phyloP scores from a whole-genome alignment of 176 grass and related monocot species.

The Otatea glauca region DNA sequence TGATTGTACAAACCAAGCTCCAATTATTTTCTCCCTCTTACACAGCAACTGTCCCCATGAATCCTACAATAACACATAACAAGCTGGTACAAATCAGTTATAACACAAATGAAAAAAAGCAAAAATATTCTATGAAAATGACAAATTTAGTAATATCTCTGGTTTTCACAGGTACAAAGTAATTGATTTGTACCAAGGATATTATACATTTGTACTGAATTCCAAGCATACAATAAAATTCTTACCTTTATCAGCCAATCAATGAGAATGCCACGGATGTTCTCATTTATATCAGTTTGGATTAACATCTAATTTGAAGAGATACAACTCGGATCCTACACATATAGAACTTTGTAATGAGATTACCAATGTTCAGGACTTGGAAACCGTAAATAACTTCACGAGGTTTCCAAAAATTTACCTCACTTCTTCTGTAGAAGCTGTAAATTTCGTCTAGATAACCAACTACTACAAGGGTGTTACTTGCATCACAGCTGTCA shows the following conservation, averaged over 20 bases:
- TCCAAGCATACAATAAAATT: neutral
- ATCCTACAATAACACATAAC: no score
- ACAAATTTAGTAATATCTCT: no score
- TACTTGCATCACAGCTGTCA: slow-evolving; percentile 64
- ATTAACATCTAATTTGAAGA: slow-evolving; percentile 70
- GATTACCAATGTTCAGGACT: neutral
- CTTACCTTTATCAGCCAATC: no score
- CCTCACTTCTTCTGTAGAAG: slow-evolving; percentile 73
- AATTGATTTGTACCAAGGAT: neutral
- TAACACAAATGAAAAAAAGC: no score
- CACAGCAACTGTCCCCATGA: no score
- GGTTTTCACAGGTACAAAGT: no score
- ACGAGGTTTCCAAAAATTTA: slow-evolving; percentile 24
- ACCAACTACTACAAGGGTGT: slow-evolving; percentile 79
- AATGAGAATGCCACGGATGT: slow-evolving; percentile 88
- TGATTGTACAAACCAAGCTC: no score
- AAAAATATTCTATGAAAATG: no score
- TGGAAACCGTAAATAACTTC: neutral
- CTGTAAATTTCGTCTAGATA: slow-evolving; percentile 84
- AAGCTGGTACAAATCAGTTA: no score
- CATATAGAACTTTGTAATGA: neutral
- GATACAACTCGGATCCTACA: slow-evolving; percentile 68
- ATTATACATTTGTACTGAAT: neutral
- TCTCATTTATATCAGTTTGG: slow-evolving; percentile 86
- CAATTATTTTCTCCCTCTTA: no score